Evolutionary conservation across 495 filamentous ascomycete species (phyloP), one percentile per base, ranked within the genome.

Genomic region (Rhypophila decipiens): DNA sequence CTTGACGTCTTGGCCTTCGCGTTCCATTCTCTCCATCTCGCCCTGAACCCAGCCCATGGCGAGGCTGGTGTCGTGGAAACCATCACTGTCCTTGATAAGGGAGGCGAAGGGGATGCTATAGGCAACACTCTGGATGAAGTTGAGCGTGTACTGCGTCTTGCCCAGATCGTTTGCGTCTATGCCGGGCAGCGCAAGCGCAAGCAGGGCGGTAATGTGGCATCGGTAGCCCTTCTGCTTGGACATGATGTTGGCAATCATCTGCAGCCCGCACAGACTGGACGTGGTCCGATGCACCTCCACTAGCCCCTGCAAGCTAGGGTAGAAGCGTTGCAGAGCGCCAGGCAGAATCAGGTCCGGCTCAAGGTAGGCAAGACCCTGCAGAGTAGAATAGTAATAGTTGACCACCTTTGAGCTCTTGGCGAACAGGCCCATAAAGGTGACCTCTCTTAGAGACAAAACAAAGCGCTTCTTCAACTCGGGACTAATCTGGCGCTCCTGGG

Each of bases 161-260:
- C 91, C 88, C 24, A 99, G 74, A 67, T 99, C 93, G 63, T 99
- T 99, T 24, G 93, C 91, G 68, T 99, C 93, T 42, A 99, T 94
- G 24, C 93, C 93, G 1, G 93, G 93, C 31, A 99, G 73, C 2
- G 93, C 88, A 45, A 99, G 77, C 7, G 91, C 94, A 17, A 99
- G 68, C 27, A 97, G 66, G 1, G 91, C 89, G 10, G 94, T 97
- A 57, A 97, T 80, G 61, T 99, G 93, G 55, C 94, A 97, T 46
- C 93, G 79, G 52, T 90, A 95, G 20, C 93, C 93, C 59, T 90
- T 96, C 21, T 90, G 88, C 44, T 83, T 84, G 5, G 88, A 80
- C 78, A 99, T 93, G 49, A 88, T 81, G 65, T 85, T 85, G 51
- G 91, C 85, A 24, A 96, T 80, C 66, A 90, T 82, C 61, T 96